Base-by-base conservation (phyloP, 2,329 filamentous ascomycete species). In the Herpotrichia juniperi region DNA sequence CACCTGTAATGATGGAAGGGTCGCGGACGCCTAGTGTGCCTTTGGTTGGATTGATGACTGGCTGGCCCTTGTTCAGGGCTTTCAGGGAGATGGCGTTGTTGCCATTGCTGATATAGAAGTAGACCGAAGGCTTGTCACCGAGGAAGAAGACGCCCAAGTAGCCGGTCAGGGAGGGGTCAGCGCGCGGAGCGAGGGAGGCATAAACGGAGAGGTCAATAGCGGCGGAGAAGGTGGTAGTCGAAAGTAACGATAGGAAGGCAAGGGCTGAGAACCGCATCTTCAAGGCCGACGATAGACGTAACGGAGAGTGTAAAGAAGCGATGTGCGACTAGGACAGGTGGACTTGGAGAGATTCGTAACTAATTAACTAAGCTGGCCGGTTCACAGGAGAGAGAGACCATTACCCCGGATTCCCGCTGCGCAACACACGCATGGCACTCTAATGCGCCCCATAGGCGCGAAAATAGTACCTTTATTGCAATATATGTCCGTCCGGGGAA, bases 81-180 rank as follows among this genome's bases (percentile, higher is more conserved):
- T 69, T 77, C 66, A 81, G 79, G 1, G 78, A 79, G 12, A 77
- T 62, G 0, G 80, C 71, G 57, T 80, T 76, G 61, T 83, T 83
- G 46, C 79, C 79, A 34, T 81, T 78, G 59, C 79, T 81, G 34
- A 81, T 73, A 58, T 83, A 82, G 53, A 82, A 79, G 62, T 83
- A 83, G 2, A 83, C 77, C 45, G 77, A 79, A 0, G 81, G 81
- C 30, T 81, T 79, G 24, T 79, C 74, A 4, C 81, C 81, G 3
- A 83, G 76, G 62, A 84, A 84, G 64, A 83, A 82, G 8, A 78
- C 80, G 2, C 80, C 80, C 1, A 84, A 67, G 61, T 83, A 84
- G 2, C 80, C 79, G 0, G 77, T 78, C 2, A 82, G 67, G 45
- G 67, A 76, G 0, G 77, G 48, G 25, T 71, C 62, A 21, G 62